These are phyloP conservation scores for Corrigiola litoralis DNA, from an alignment of 179 eudicot genomes.

Conservation along the genomic window DNA sequence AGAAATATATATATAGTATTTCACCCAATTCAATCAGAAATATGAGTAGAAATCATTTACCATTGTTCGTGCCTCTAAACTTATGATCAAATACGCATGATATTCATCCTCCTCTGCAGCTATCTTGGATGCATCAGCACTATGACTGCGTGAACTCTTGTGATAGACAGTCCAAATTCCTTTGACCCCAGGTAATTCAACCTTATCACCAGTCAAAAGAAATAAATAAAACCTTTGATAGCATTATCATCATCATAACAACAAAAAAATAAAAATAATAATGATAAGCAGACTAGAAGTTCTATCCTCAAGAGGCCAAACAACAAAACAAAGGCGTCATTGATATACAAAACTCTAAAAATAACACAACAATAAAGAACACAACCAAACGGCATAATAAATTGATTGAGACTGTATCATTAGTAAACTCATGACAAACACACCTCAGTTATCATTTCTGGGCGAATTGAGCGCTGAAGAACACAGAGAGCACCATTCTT, in stretches of 20 bases:
- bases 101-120: slow-evolving; percentile 84
- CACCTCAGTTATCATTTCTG: slow-evolving; percentile 90
- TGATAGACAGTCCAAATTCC: slow-evolving; percentile 99
- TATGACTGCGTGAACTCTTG: slow-evolving; percentile 76
- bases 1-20: background rate
- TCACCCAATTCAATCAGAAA: background rate
- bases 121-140: slow-evolving; percentile 62
- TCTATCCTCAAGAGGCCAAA: background rate
- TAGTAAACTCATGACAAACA: no score
- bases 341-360: background rate
- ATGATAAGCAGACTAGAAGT: background rate
- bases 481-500: slow-evolving; percentile 92
- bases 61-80: slow-evolving; percentile 92
- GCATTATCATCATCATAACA: background rate
- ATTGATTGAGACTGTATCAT: no score
- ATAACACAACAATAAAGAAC: background rate
- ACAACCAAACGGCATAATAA: background rate
- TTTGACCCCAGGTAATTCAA: slow-evolving; percentile 78
- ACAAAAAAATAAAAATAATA: no score
- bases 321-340: background rate
- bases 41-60: slow-evolving; percentile 31
- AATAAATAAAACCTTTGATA: background rate
- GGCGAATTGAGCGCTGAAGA: slow-evolving; percentile 91
- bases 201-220: slow-evolving; percentile 36
- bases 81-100: slow-evolving; percentile 93